These are phyloP conservation scores for Setaria viridis DNA, from an alignment of 202 grass and related monocot species.

Conservation along the genomic window DNA sequence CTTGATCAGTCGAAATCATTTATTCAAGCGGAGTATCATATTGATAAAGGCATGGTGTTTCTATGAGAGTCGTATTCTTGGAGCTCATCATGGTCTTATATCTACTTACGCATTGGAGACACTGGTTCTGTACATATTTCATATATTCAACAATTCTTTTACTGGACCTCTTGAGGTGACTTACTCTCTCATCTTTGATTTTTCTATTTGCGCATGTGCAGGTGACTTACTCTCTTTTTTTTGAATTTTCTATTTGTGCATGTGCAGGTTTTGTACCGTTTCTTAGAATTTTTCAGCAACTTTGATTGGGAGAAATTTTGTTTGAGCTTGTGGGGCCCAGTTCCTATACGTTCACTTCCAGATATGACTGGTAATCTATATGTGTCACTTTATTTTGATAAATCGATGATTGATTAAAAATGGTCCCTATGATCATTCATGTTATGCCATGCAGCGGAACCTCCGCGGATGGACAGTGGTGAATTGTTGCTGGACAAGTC, in stretches of 20 bases:
- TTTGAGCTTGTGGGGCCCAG: constrained; percentile 84
- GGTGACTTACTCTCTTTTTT: constrained; percentile 53
- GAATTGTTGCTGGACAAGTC: constrained; percentile 69
- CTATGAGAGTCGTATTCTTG: constrained; percentile 96
- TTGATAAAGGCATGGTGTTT: constrained; percentile 99
- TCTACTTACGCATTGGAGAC: constrained; percentile 99
- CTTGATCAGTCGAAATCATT: constrained; percentile 76
- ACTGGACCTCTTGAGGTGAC: constrained; percentile 91
- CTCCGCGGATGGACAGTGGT: constrained; percentile 70
- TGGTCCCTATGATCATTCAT: constrained; percentile 31
- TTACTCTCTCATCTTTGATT: constrained; percentile 38
- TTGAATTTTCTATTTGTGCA: constrained; percentile 45
- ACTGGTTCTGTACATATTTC: constrained; percentile 97
- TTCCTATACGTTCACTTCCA: constrained; percentile 95
- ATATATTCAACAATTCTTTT: constrained; percentile 90
- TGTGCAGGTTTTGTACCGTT: constrained; percentile 84
- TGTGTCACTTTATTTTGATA: constrained; percentile 26
- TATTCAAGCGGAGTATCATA: constrained; percentile 99
- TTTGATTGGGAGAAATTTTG: constrained; percentile 96
- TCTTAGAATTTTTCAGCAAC: constrained; percentile 98
- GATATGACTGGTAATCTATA: constrained; percentile 75
- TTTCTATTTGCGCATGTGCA: constrained; percentile 47
- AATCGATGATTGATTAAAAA: constrained; percentile 27
- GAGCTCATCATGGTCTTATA: constrained; percentile 99
- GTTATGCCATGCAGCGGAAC: constrained; percentile 66